Conservation (phyloP, 139 green algal species). For the Micromonas pusilla region DNA sequence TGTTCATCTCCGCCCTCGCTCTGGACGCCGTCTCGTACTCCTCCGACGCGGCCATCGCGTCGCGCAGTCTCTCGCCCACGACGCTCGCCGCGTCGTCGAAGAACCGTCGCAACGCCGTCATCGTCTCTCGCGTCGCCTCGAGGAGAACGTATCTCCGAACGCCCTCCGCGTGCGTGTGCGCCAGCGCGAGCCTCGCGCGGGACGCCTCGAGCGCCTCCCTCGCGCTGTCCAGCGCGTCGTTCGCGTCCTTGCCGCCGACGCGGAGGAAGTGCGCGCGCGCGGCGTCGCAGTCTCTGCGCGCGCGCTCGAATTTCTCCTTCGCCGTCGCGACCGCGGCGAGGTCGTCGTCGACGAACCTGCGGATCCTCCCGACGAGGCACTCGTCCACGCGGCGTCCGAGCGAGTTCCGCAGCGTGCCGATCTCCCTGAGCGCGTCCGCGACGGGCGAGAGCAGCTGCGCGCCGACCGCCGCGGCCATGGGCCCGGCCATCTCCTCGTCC, state of each 20-base stretch:
- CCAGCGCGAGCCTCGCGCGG: too few species aligned
- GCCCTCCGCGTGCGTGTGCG: too few species aligned
- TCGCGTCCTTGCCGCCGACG: too few species aligned
- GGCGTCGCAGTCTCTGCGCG: background rate
- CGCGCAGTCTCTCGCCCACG: background rate
- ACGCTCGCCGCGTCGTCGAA: background rate
- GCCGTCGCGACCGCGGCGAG: background rate
- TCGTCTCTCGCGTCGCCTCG: too few species aligned
- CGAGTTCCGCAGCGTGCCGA: background rate
- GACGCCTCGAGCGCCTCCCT: too few species aligned
- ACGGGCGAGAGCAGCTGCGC: background rate
- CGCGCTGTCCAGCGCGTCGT: too few species aligned
- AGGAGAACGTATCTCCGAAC: too few species aligned
- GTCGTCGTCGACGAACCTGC: background rate
- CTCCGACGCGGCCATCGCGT: too few species aligned
- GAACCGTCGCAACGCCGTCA: too few species aligned
- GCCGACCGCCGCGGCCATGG: background rate
- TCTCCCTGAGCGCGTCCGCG: background rate
- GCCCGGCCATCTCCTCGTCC: background rate
- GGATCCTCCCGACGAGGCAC: background rate
- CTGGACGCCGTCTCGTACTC: too few species aligned
- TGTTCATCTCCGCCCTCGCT: too few species aligned
- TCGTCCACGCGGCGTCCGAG: background rate
- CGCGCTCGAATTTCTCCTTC: background rate
- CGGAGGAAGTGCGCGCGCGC: background rate